Evolutionary conservation across 2,329 filamentous ascomycete genomes (phyloP), one percentile per base, ranked within the genome.

Genomic region (Epichloe amarillans): DNA sequence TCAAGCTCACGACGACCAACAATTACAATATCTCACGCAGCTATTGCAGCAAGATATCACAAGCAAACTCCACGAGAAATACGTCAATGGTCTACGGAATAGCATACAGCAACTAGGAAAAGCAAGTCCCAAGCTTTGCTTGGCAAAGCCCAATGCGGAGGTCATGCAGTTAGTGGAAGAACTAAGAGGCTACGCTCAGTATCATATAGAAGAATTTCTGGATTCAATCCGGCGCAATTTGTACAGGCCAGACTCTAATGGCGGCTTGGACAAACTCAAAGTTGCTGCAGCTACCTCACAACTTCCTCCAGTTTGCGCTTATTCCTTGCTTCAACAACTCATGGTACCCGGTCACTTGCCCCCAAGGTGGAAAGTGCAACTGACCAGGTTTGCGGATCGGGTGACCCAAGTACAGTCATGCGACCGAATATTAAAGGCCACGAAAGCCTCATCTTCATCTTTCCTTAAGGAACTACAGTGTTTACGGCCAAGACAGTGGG

Each of bases 391-490:
- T 38, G 36, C 36, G 36, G 36, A 38, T 38, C 36, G n/a, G 7
- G n/a, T 38, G 12, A 38, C 36, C 7, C n/a, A 14, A 14, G 36
- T 38, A 4, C 36, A 38, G 36, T n/a, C 1, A 38, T 38, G 36
- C 14, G 36, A 38, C 36, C 36, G 36, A 2, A 54, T 76, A 0
- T 23, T 64, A 0, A 63, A 55, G 23, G 36, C 36, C 12, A 3
- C 14, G 4, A 15, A 38, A 6, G n/a, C 36, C 12, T 38, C 36
- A 5, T 38, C 12, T n/a, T n/a, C 14, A 38, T n/a, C 36, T 14
- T 38, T 14, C n/a, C 36, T 38, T 0, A 5, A 14, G n/a, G 36
- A 38, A n/a, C n/a, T 38, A 38, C 36, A 38, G 14, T 38, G 14
- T 38, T 38, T 38, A 1, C 12, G n/a, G n/a, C 36, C 36, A 7